A percentile compares a stretch with the other conserved stretches of the same genome.
Evolutionary conservation across 768 basidiomycete genomes (phyloP).

Genomic region (Lactarius psammicola): DNA sequence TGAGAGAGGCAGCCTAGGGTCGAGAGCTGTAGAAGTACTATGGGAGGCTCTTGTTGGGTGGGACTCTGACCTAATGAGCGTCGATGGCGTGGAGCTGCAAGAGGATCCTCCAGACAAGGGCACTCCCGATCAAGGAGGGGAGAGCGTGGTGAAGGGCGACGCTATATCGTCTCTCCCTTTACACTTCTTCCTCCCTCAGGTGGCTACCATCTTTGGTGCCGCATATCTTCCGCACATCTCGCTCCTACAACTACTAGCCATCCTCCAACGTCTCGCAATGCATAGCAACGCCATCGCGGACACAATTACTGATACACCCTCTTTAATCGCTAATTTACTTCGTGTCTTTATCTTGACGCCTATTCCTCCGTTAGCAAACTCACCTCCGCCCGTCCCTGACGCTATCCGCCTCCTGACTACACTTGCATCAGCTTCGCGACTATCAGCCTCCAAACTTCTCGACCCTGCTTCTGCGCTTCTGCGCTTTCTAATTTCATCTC

Average conservation of each 20-base stretch:
- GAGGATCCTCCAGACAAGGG: slow-evolving; percentile 28
- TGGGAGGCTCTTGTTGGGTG: slow-evolving; percentile 76
- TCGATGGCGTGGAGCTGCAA: slow-evolving; percentile 50
- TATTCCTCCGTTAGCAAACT: slow-evolving; percentile 41
- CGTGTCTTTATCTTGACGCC: slow-evolving; percentile 57
- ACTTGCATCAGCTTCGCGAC: slow-evolving; percentile 64
- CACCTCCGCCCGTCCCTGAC: slow-evolving; percentile 40
- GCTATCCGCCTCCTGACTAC: slow-evolving; percentile 58
- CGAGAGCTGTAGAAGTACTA: slow-evolving; percentile 64
- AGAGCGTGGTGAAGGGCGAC: slow-evolving; percentile 32
- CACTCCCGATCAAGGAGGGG: slow-evolving; percentile 32
- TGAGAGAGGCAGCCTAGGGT: slow-evolving; percentile 65
- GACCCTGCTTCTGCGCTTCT: slow-evolving; percentile 64
- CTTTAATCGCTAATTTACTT: slow-evolving; percentile 52
- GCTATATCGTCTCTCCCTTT: slow-evolving; percentile 40
- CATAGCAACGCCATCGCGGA: slow-evolving; percentile 55
- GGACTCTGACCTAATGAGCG: slow-evolving; percentile 40
- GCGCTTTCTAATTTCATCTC: slow-evolving; percentile 64
- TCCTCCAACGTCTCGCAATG: slow-evolving; percentile 60
- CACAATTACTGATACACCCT: slow-evolving; percentile 49
- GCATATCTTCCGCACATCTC: slow-evolving; percentile 50
- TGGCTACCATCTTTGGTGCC: slow-evolving; percentile 41
- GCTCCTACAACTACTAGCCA: slow-evolving; percentile 52
- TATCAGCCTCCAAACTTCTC: slow-evolving; percentile 56
- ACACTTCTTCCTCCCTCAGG: slow-evolving; percentile 51